These are phyloP conservation scores for Trypanosoma mega DNA, from an alignment of 208 protist genomes.

Conservation along the genomic window DNA sequence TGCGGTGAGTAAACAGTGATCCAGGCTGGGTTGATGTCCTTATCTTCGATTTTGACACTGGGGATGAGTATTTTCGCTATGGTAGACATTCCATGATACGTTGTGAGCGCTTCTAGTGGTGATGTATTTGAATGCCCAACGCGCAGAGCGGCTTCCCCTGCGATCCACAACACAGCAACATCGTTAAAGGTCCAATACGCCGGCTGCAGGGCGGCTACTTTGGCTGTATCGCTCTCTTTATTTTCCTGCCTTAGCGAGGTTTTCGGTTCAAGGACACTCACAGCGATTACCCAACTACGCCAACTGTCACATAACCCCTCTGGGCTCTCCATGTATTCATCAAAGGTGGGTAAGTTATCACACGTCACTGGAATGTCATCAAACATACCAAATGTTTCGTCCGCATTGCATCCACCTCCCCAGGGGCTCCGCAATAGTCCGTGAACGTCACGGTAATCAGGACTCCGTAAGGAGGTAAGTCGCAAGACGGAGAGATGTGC, in stretches of 20 bases:
- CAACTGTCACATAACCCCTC: constrained; percentile 17
- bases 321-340: constrained; percentile 21
- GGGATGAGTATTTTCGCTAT: constrained; percentile 42
- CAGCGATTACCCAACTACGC: constrained; percentile 31
- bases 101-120: constrained; percentile 29
- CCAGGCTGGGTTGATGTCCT: background rate
- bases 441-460: constrained; percentile 46
- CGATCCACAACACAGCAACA: constrained; percentile 37
- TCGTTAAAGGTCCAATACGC: constrained; percentile 47
- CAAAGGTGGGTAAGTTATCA: constrained; percentile 38
- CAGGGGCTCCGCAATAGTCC: constrained; percentile 35
- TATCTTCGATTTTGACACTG: constrained; percentile 20
- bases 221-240: background rate
- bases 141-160: constrained; percentile 33
- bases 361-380: background rate
- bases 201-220: constrained; percentile 32
- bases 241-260: too few species aligned
- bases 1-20: constrained; percentile 6
- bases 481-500: constrained; percentile 41
- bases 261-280: constrained; percentile 1
- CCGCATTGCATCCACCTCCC: constrained; percentile 17
- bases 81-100: constrained; percentile 26
- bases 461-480: constrained; percentile 43
- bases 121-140: constrained; percentile 24
- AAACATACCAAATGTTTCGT: constrained; percentile 10